Evolutionary conservation across 345 rosid genomes (phyloP), one percentile per base, ranked within the genome.

Genomic region (Moricandia moricandioides): DNA sequence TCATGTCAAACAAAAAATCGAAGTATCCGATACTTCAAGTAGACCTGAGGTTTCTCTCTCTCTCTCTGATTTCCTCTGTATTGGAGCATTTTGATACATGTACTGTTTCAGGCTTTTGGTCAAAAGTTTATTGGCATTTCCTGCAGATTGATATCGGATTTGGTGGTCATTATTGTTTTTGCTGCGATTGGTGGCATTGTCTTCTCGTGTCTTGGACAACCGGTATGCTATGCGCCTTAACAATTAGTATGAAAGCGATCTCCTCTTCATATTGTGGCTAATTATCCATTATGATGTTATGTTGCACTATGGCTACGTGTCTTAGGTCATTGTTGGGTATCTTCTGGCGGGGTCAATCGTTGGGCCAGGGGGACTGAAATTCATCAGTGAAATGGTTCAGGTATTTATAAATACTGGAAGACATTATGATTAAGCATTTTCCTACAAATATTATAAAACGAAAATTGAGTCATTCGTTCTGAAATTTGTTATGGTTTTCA

Each of bases 301-400:
- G n/a, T 47, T 45, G 13, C 6, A 13, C 69, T 39, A 37, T 60
- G 24, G 1, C 7, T 45, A 77, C 17, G 7, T 39, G 34, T 65
- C 51, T 34, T 78, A 95, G 99, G 94, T 88, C 49, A 96, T 96
- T 81, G 98, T 96, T 70, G 99, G 98, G 62, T 96, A 96, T 84
- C 96, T 96, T 83, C 95, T 96, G 59, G 97, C 97, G 4, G 99
- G 98, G 61, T 96, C 99, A 13, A 72, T 96, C 59, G 87, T 96
- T 70, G 98, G 98, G 71, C 99, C 98, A 13, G 99, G 99, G 59
- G 99, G 99, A 27, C 84, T 92, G 83, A 92, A 96, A 77, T 96
- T 92, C 82, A 91, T 96, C 47, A 90, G 91, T 62, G 99, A 96
- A 85, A 86, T 96, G 97, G 99, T 96, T n/a, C 98, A 92, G 98